phyloP scores from a whole-genome alignment of 805 yeast species.

The Vanderwaltozyma verrucispora region DNA sequence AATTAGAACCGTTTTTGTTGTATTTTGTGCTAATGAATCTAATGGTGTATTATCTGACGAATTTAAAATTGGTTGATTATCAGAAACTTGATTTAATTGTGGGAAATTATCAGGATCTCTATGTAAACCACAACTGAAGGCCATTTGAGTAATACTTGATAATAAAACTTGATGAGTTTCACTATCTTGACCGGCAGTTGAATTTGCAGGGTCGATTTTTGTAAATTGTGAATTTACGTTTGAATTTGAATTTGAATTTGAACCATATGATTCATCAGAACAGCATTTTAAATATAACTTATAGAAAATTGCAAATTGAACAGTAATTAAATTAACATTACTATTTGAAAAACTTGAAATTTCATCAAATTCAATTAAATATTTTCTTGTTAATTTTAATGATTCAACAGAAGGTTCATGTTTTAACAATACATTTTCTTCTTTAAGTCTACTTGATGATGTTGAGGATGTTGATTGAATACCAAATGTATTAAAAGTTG shows the following conservation, averaged over 20 bases:
- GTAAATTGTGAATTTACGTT: conserved; percentile 4
- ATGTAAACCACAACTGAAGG: conserved; percentile 53
- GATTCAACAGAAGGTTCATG: conserved; percentile 24
- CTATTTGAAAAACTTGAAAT: conserved; percentile 26
- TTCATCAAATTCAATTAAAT: conserved; percentile 26
- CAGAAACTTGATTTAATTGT: conserved; percentile 27
- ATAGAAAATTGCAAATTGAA: conserved; percentile 51
- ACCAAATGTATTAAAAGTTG: conserved; percentile 4
- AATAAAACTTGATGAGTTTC: conserved; percentile 47
- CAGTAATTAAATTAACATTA: conserved; percentile 29
- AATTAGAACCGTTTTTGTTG: neutral
- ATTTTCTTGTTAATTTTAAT: conserved; percentile 20
- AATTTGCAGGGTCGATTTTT: neutral
- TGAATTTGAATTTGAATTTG: too few relatives aligned
- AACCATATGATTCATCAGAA: conserved; percentile 40
- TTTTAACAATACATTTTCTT: conserved; percentile 11
- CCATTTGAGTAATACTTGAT: conserved; percentile 56
- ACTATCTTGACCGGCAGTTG: conserved; percentile 33
- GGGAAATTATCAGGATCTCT: conserved; percentile 53
- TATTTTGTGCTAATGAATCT: conserved; percentile 2
- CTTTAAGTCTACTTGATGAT: neutral
- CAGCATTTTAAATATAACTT: conserved; percentile 45
- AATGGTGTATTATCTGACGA: conserved; percentile 4
- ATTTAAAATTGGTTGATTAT: conserved; percentile 6
- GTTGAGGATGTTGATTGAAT: conserved; percentile 4